Base-by-base conservation (phyloP, 2,329 filamentous ascomycete species). In the Exutisphaerella laricina region DNA sequence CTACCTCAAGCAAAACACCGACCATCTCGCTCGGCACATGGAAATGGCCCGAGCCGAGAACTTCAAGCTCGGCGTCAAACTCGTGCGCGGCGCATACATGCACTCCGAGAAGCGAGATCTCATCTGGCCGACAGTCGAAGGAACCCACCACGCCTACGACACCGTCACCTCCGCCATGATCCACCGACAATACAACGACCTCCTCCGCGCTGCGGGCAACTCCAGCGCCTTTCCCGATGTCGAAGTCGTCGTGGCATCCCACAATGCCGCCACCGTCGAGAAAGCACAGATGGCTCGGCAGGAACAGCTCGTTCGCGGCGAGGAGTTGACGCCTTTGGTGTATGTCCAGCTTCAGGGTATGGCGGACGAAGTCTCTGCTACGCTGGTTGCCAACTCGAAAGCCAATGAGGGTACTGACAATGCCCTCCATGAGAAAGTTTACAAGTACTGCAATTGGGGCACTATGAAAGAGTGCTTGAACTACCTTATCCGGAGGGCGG, bases 311-410 rank as follows among this genome's bases (percentile, higher is more conserved):
- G 52, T 56, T 31, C 59, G 58, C 3, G 59, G 64, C 29, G 48
- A 71, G 48, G 29, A 65, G 2, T 69, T 69, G 3, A 70, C 76
- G 1, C 67, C 71, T 2, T 65, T 79, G 7, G 65, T 68, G 0
- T 88, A 87, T 63, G 85, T 85, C 2, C 89, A 96, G 68, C 77
- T 96, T 1, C 85, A 90, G 70, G 89, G 90, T 29, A 97, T 97
- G 90, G 90, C 90, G 1, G 90, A 97, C 56, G 89, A 96, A 61
- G 80, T 97, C 39, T 88, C 83, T 44, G 74, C 75, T 52, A 66
- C 68, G 3, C 61, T 80, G 0, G 61, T 80, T 12, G 66, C 75
- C 44, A 58, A 66, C 5, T 70, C 65, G 22, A 64, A 67, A 8
- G 56, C 63, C 26, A 55, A 56, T 20, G 57, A 53, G 50, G 50